Percentiles rank a stretch among this genome's conserved stretches.
Conservation (phyloP, 495 filamentous ascomycete species). For the Articulospora tetracladia region DNA sequence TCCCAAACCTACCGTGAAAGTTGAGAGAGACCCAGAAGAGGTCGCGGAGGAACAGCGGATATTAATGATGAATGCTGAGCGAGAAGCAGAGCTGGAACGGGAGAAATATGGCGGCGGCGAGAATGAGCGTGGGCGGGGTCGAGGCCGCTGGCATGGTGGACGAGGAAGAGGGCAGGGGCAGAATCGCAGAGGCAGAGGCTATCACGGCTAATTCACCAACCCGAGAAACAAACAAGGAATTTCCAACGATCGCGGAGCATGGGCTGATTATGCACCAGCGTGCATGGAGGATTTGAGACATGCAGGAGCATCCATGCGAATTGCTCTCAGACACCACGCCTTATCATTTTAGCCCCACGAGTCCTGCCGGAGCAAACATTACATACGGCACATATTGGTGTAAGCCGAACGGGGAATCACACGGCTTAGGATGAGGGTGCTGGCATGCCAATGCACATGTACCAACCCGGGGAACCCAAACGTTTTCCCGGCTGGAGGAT, state of each 20-base stretch:
- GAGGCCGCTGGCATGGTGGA: constrained; percentile 24
- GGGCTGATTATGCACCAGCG: background rate
- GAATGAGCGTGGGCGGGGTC: constrained; percentile 19
- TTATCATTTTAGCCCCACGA: background rate
- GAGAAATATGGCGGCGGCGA: constrained; percentile 29
- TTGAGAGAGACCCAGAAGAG: constrained; percentile 25
- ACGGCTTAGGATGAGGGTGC: too few species aligned
- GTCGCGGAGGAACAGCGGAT: constrained; percentile 25
- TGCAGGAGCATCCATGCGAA: background rate
- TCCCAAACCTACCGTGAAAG: constrained; percentile 50
- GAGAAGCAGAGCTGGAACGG: constrained; percentile 31
- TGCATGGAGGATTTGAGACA: background rate
- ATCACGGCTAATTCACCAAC: constrained; percentile 5
- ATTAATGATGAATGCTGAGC: constrained; percentile 32
- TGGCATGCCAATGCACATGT: too few species aligned
- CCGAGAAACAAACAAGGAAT: background rate
- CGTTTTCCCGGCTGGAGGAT: background rate
- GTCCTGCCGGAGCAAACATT: background rate
- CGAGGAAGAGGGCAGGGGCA: constrained; percentile 11
- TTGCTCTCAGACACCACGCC: background rate
- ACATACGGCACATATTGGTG: background rate
- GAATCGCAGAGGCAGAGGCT: constrained; percentile 21
- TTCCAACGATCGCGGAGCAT: background rate
- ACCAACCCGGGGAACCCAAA: background rate
- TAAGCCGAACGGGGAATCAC: background rate